phyloP scores from a whole-genome alignment of 2,329 filamentous ascomycete species.

The Knoxdaviesia capensis region DNA sequence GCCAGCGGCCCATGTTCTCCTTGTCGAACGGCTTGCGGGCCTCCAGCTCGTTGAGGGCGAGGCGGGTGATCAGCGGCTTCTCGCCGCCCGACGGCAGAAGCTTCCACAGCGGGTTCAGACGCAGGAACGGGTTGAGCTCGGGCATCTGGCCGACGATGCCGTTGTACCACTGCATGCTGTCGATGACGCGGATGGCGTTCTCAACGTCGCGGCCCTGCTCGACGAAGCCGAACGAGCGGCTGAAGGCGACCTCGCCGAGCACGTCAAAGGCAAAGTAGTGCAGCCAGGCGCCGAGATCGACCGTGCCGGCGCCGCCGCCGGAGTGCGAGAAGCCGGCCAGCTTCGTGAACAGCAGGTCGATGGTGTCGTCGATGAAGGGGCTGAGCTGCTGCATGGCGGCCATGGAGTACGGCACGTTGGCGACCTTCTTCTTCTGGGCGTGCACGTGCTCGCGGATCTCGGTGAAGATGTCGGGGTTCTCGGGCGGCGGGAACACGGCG shows the following conservation, averaged over 20 bases:
- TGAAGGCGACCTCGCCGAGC: conserved; percentile 16
- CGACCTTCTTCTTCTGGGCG: conserved; percentile 31
- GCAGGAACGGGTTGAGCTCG: conserved; percentile 23
- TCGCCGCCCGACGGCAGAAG: conserved; percentile 19
- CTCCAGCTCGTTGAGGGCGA: conserved; percentile 28
- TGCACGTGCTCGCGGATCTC: conserved; percentile 33
- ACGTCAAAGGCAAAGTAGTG: conserved; percentile 8
- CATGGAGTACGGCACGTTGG: conserved; percentile 31
- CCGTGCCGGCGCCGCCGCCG: conserved; percentile 5
- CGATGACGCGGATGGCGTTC: conserved; percentile 17
- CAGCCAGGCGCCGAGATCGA: conserved; percentile 27
- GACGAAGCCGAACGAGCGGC: conserved; percentile 16
- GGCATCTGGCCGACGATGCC: conserved; percentile 30
- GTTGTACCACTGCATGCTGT: conserved; percentile 30
- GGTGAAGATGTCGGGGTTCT: conserved; percentile 38
- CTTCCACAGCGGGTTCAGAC: conserved; percentile 25
- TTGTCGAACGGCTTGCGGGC: conserved; percentile 24
- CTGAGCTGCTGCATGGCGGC: conserved; percentile 29
- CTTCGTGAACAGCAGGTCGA: conserved; percentile 21
- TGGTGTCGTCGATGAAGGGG: conserved; percentile 29
- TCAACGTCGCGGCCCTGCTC: conserved; percentile 8
- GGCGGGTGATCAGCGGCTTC: conserved; percentile 28
- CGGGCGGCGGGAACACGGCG: conserved; percentile 30
- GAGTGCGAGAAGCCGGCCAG: conserved; percentile 17
- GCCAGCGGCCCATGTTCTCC: conserved; percentile 19